A percentile compares a stretch with the other conserved stretches of the same genome.
Evolutionary conservation across 2,329 filamentous ascomycete genomes (phyloP).

Genomic region (Aspergillus floridensis): DNA sequence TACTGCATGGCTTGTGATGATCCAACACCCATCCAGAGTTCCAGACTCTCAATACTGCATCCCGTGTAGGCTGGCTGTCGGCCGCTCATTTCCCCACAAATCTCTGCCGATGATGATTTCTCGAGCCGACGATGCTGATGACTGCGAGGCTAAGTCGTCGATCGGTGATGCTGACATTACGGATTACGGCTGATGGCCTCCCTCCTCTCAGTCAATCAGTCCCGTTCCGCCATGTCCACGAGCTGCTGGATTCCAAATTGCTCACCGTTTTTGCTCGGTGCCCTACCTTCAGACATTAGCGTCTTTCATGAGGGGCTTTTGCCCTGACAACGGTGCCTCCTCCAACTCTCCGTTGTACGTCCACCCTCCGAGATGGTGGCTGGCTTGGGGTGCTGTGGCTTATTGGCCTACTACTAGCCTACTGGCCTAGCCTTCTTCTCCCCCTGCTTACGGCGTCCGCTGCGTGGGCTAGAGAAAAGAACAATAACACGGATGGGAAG

Average conservation of each 20-base stretch:
- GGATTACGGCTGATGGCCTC: not conserved
- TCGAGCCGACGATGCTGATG: not conserved
- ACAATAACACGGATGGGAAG: not conserved
- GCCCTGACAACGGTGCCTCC: constrained; percentile 7
- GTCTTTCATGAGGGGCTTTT: not conserved
- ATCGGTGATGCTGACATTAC: not conserved
- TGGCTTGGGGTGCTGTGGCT: constrained; percentile 2
- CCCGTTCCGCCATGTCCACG: not conserved
- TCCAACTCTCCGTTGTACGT: not conserved
- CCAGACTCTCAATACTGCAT: not conserved
- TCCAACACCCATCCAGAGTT: not conserved
- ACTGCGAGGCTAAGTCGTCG: not conserved
- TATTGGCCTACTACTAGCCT: not conserved
- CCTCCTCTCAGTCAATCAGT: too few relatives aligned
- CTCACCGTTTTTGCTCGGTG: not conserved
- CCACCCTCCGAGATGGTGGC: not conserved
- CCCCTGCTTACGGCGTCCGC: not conserved
- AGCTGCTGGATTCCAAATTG: not conserved
- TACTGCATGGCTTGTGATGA: not conserved
- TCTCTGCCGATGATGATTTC: constrained; percentile 1
- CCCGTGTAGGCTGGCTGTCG: constrained; percentile 1
- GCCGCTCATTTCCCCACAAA: constrained; percentile 2
- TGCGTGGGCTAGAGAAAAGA: not conserved
- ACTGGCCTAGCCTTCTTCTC: constrained; percentile 1
- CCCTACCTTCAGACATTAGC: not conserved